These are phyloP conservation scores for Primulina eburnea DNA, from an alignment of 257 asterid species.

Conservation along the genomic window DNA sequence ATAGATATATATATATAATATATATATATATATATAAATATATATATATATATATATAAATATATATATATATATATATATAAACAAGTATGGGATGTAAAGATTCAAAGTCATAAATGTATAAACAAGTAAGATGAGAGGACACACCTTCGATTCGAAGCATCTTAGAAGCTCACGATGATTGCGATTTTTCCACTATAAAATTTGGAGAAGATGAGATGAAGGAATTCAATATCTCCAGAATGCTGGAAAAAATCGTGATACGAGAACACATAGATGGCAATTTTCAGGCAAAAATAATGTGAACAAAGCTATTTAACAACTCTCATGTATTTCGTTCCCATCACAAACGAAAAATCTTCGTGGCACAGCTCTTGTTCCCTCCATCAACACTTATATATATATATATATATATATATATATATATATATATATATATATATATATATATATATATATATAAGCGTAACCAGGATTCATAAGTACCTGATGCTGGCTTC, in stretches of 20 bases:
- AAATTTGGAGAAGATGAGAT: background rate
- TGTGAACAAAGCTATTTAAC: conserved; percentile 25
- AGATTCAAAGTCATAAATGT: background rate
- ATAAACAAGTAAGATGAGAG: background rate
- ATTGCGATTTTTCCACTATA: conserved; percentile 4
- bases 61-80: too few species aligned
- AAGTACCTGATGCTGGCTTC: too few species aligned
- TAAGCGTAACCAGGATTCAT: too few species aligned
- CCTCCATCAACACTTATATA: background rate
- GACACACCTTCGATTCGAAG: conserved; percentile 30
- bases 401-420: too few species aligned
- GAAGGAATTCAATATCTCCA: too few species aligned
- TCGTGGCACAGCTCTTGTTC: background rate
- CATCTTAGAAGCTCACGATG: conserved; percentile 6
- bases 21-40: too few species aligned
- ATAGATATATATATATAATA: too few species aligned
- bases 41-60: too few species aligned
- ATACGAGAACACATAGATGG: conserved; percentile 20
- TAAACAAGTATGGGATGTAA: too few species aligned
- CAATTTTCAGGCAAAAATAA: conserved; percentile 15
- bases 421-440: too few species aligned
- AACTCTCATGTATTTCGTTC: conserved; percentile 1
- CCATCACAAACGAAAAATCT: conserved; percentile 9
- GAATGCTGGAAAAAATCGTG: conserved; percentile 6
- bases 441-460: too few species aligned